A percentile compares a stretch with the other conserved stretches of the same genome.
These are phyloP conservation scores for Epichloe sp. DNA, from an alignment of 2,329 filamentous ascomycete species.

Conservation along the genomic window DNA sequence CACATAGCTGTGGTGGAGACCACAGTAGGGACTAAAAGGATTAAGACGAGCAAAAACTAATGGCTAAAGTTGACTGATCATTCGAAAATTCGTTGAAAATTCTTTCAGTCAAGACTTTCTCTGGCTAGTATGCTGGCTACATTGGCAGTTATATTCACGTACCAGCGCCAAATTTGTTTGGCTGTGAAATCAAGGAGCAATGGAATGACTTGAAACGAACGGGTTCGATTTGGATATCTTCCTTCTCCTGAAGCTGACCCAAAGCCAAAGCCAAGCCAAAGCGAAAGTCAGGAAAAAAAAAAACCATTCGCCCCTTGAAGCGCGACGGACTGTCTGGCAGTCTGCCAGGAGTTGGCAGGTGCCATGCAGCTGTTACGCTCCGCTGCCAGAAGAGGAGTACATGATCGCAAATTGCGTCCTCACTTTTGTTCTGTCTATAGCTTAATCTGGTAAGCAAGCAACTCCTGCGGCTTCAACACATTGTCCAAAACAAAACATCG, in stretches of 20 bases:
- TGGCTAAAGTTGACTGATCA: not conserved
- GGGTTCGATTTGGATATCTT: no score
- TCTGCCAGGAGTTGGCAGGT: slow-evolving; percentile 2
- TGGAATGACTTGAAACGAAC: no score
- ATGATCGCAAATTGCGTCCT: not conserved
- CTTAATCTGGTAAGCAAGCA: not conserved
- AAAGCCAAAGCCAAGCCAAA: no score
- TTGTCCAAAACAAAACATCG: not conserved
- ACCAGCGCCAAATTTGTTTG: no score
- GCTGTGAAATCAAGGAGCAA: no score
- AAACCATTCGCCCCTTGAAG: no score
- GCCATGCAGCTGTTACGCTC: slow-evolving; percentile 1
- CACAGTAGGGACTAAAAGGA: slow-evolving; percentile 19
- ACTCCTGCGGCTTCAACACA: not conserved
- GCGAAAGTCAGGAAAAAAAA: not conserved
- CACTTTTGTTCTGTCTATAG: not conserved
- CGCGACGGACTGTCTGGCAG: not conserved
- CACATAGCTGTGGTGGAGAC: slow-evolving; percentile 24
- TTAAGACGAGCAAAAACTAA: not conserved
- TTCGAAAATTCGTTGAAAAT: not conserved
- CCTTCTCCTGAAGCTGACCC: no score
- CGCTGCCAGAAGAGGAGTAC: not conserved
- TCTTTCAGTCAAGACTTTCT: not conserved
- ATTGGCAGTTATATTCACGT: no score
- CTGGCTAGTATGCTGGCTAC: not conserved